Evolutionary conservation across 2,329 filamentous ascomycete species (phyloP), one percentile per base, ranked within the genome.

Genomic region (Helicocarpus griseus): DNA sequence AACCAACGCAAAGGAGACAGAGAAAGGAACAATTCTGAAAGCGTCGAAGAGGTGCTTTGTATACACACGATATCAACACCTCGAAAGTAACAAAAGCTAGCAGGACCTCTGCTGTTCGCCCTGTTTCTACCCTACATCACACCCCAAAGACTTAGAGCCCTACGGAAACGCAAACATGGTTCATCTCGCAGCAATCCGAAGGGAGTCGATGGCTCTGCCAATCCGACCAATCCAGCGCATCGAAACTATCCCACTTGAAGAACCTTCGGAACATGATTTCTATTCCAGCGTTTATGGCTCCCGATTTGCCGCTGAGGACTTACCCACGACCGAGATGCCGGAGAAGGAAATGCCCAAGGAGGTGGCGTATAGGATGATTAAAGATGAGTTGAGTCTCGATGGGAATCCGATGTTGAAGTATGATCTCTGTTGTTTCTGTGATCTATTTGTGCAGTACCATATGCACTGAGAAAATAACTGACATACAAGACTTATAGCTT

Each of bases 321-420:
- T 97, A 39, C 89, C 90, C 26, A 81, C 79, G 64, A 76, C 86
- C 64, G 85, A 89, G 73, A 96, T 97, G 81, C 89, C 91, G 1
- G 89, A 95, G 61, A 63, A 72, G 19, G 87, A 94, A 71, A 95
- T 96, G 90, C 91, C 91, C 41, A 83, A 81, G 60, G 87, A 95
- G 59, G 80, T 95, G 49, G 91, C 91, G n/a, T 95, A 96, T 69
- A 85, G 89, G 46, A 86, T 96, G 87, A 96, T 96, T 77, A 91
- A 89, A 75, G 91, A 96, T 67, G 88, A 95, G 65, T 76, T 96
- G 57, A 93, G 87, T 57, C 76, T 96, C 49, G 91, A 97, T 66
- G 89, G 89, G 51, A 94, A 91, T 61, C 89, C 89, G 7, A 91
- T 89, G 77, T 78, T 95, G 49, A 76, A 76, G 70, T 73, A 61